These are phyloP conservation scores for Solanum clarkiae DNA, from an alignment of 257 asterid genomes.

Conservation along the genomic window DNA sequence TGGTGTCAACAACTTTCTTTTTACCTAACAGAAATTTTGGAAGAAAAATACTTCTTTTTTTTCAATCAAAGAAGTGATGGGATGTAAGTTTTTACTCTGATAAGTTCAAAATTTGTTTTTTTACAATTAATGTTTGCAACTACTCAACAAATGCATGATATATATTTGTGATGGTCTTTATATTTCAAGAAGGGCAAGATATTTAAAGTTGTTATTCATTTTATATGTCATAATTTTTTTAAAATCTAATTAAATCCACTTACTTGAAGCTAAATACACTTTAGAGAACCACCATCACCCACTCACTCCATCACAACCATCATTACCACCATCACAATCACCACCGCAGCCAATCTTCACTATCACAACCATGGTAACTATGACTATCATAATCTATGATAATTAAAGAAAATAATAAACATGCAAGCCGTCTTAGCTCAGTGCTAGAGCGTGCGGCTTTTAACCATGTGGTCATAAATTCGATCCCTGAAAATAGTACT, in stretches of 20 bases:
- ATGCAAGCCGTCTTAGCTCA: constrained; percentile 64
- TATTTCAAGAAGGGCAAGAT: not conserved
- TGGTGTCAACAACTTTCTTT: not conserved
- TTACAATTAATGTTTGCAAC: not conserved
- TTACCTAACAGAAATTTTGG: not conserved
- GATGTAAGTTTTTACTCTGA: not conserved
- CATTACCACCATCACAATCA: not conserved
- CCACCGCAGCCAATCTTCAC: too few relatives aligned
- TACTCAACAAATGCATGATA: not conserved
- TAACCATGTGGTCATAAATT: constrained; percentile 98
- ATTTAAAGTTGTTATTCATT: not conserved
- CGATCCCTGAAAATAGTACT: constrained; percentile 31
- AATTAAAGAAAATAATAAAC: not conserved
- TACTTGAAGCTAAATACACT: too few relatives aligned
- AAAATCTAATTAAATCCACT: not conserved
- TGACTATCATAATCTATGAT: too few relatives aligned
- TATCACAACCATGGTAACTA: not conserved
- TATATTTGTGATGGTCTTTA: not conserved
- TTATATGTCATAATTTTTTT: not conserved
- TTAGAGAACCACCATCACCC: too few relatives aligned
- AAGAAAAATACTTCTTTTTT: not conserved
- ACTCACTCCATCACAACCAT: not conserved
- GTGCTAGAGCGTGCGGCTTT: constrained; percentile 98
- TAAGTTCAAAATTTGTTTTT: not conserved
- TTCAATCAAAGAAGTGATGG: not conserved